Evolutionary conservation across 2,329 filamentous ascomycete species (phyloP), one percentile per base, ranked within the genome.

Genomic region (Simplicillium sp.): DNA sequence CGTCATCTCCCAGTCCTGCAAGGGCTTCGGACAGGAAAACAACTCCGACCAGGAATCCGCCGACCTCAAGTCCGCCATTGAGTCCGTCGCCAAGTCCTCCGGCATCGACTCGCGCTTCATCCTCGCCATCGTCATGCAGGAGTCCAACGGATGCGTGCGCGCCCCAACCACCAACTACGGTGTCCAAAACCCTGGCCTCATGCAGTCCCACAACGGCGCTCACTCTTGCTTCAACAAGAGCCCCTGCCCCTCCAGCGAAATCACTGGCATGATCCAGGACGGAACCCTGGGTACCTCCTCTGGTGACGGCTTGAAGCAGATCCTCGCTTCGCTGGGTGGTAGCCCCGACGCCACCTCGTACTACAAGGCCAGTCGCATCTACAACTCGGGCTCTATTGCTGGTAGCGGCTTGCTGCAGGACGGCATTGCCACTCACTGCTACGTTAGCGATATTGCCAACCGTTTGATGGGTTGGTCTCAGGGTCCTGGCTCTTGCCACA

Each of bases 351-450:
- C 54, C 31, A 52, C 53, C 38, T 57, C 56, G 38, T 70, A 58
- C 53, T 73, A 71, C 51, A 60, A 54, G 36, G 67, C 64, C 0
- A 64, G 67, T n/a, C 56, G 68, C 28, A 60, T 65, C 28, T 73
- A 73, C 57, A 73, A 74, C 51, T 66, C 65, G 12, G 70, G 70
- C 11, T 55, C 52, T n/a, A 47, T 68, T 48, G 44, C 52, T 36
- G 43, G 48, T 7, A 55, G 52, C 34, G 43, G 38, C 9, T 58
- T 67, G 44, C 52, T 66, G 5, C 57, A 61, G 25, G 54, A 59
- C 41, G 65, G 65, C 34, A 56, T 66, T 50, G 62, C 60, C 28
- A 71, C 68, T 13, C 60, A 63, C 45, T 73, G 69, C 57, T 76
- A 76, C 51, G 58, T 62, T 7, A 62, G 57, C 15, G 71, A 75